Evolutionary conservation across 768 basidiomycete species (phyloP), one percentile per base, ranked within the genome.

Genomic region (Lentinula raphanica): DNA sequence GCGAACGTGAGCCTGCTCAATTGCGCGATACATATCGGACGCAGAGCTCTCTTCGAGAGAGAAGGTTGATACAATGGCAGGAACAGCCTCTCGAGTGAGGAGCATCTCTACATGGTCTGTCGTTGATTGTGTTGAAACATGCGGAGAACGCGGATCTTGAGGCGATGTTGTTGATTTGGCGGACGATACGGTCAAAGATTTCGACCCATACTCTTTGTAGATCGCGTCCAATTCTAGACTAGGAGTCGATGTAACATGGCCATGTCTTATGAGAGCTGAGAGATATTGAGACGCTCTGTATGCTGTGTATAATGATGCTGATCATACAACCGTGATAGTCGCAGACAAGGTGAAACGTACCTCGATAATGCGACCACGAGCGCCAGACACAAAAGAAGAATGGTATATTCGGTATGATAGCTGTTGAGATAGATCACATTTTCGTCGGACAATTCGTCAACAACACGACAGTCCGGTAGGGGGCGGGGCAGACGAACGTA

Each of bases 311-410:
- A 25, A 23, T 21, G 15, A 7, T 39, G 38, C 46, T 29, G 23
- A 9, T 40, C 36, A 19, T n/a, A n/a, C 13, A 31, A 31, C 40
- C 5, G 15, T 5, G 23, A 46, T 25, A 35, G 23, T 9, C n/a
- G 29, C 19, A 19, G 49, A 23, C 17, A 21, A n/a, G 28, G 42
- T 58, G 27, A 8, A 35, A 56, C 58, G 44, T 58, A 89, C 90
- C 89, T 79, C 77, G 81, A 67, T 87, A 92, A 69, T 93, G 90
- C 39, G 85, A 87, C 90, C 90, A 93, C 42, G 88, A 85, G 44
- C 90, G 79, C 90, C 90, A 93, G 9, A 77, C 81, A 64, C 88
- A 91, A 71, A 89, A 93, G 74, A 93, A 90, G 68, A 93, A 87
- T 0, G 90, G 90, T 21, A 93, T 70, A 67, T 93, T 93, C 29